Percentiles rank a stretch among this genome's conserved stretches.
Conservation (phyloP, 1,284 basidiomycete species). For the Boletus semigastroideus region DNA sequence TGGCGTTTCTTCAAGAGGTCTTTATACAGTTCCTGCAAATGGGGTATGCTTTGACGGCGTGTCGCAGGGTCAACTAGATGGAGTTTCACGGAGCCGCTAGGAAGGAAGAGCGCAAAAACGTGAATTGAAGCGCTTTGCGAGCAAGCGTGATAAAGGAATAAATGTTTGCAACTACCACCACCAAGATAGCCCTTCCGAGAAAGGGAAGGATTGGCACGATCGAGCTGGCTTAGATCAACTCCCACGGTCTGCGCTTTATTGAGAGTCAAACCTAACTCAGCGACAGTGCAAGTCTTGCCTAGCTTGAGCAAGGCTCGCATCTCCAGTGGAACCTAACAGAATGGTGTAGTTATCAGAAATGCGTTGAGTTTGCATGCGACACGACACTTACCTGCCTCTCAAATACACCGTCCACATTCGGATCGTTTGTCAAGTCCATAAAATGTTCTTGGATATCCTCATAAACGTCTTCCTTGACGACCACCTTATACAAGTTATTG, state of each 20-base stretch:
- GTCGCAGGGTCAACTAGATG: constrained; percentile 91
- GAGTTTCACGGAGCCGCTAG: constrained; percentile 69
- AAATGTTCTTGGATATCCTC: constrained; percentile 89
- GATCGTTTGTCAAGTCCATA: constrained; percentile 89
- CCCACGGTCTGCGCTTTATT: constrained; percentile 84
- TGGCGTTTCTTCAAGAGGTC: constrained; percentile 52
- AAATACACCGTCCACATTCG: constrained; percentile 94
- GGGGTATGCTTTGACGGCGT: constrained; percentile 79
- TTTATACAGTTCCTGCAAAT: constrained; percentile 73
- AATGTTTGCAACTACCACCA: constrained; percentile 73
- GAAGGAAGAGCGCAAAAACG: constrained; percentile 88
- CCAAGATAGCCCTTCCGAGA: constrained; percentile 76
- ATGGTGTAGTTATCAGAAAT: constrained; percentile 5
- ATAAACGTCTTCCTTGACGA: constrained; percentile 84
- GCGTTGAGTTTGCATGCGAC: neutral
- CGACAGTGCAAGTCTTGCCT: constrained; percentile 80
- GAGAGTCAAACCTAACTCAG: constrained; percentile 70
- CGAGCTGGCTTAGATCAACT: constrained; percentile 85
- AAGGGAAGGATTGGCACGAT: constrained; percentile 57
- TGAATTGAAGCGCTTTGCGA: constrained; percentile 77
- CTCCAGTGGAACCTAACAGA: constrained; percentile 75
- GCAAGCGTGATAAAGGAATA: constrained; percentile 91
- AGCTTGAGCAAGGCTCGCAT: constrained; percentile 83
- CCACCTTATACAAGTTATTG: constrained; percentile 81
- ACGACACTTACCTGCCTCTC: constrained; percentile 74